Base-by-base conservation (phyloP, 345 rosid genomes). In the Barbarea vulgaris region DNA sequence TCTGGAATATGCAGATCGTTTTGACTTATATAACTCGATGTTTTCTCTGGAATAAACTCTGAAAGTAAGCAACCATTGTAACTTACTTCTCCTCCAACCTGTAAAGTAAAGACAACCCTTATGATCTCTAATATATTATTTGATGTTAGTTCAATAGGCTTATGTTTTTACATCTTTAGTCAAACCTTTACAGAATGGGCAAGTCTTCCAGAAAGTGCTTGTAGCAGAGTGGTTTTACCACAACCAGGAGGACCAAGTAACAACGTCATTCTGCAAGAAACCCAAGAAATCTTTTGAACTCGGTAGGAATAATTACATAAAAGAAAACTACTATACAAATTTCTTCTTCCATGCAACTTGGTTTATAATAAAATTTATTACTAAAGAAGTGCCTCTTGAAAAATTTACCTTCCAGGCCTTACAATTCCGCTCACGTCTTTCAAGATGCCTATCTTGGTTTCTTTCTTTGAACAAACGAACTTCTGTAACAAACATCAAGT, bases 181-280 rank as follows among this genome's bases (percentile, higher is more conserved):
- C 52, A 46, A 19, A 89, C 93, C 91, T 84, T 82, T 25, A 87
- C 82, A 52, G 73, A 64, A 48, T 67, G 70, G 74, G 80, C 77
- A 25, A 88, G 84, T 74, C 81, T 81, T 74, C 91, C 88, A 9
- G 93, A 81, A 36, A 88, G 77, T 9, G 93, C 89, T 41, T 78
- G 68, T 65, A 86, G 42, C 7, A 87, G 74, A 11, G 89, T 84
- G 54, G 88, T 87, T 72, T 88, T 88, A 15, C 93, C 93, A 73
- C 88, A 84, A 56, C 87, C 81, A 59, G 89, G 93, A 34, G 88
- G 91, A 59, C 93, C 93, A 10, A 89, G 79, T 57, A 89, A 87
- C 74, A 89, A 74, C 21, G 91, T 77, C 74, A 87, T 72, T 67
- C 91, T 87, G 72, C 68, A 60, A 18, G 67, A 50, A 55, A 25